Evolutionary conservation across 2,329 filamentous ascomycete genomes (phyloP).

Genomic region (Cytospora leucostoma): DNA sequence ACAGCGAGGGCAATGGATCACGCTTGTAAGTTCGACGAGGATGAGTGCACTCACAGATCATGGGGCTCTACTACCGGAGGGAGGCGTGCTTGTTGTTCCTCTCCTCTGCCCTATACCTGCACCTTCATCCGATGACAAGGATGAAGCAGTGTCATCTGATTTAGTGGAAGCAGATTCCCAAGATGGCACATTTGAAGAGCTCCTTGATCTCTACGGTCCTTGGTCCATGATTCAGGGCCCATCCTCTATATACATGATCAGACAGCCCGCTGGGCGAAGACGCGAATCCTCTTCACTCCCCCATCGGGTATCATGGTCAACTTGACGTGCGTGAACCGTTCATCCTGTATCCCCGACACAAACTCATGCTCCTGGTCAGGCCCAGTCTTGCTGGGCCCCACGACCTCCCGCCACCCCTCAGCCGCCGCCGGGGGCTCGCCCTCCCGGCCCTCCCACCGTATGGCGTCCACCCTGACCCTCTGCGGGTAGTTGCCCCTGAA

Average conservation of each 20-base stretch:
- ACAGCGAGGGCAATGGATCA: neutral
- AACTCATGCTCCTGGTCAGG: slow-evolving; percentile 75
- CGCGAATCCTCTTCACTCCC: slow-evolving; percentile 83
- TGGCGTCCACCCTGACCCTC: slow-evolving; percentile 67
- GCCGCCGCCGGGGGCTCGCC: slow-evolving; percentile 59
- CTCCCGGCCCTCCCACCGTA: slow-evolving; percentile 54
- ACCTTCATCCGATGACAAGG: neutral
- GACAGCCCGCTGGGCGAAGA: slow-evolving; percentile 65
- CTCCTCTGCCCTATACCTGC: neutral
- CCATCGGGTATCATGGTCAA: slow-evolving; percentile 92
- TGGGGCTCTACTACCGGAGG: neutral
- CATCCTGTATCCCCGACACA: slow-evolving; percentile 54
- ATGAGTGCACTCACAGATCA: neutral
- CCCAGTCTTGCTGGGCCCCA: slow-evolving; percentile 67
- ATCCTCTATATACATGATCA: slow-evolving; percentile 3
- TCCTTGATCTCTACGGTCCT: neutral
- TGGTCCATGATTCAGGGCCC: neutral
- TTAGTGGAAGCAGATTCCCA: neutral
- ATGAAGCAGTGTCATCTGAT: neutral
- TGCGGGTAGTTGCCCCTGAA: slow-evolving; percentile 85
- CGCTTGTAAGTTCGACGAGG: neutral
- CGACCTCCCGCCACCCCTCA: slow-evolving; percentile 65
- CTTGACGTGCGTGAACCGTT: slow-evolving; percentile 78
- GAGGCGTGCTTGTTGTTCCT: neutral
- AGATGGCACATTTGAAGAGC: neutral